Evolutionary conservation across 2,329 filamentous ascomycete genomes (phyloP).

Genomic region (Plenodomus lindquistii): DNA sequence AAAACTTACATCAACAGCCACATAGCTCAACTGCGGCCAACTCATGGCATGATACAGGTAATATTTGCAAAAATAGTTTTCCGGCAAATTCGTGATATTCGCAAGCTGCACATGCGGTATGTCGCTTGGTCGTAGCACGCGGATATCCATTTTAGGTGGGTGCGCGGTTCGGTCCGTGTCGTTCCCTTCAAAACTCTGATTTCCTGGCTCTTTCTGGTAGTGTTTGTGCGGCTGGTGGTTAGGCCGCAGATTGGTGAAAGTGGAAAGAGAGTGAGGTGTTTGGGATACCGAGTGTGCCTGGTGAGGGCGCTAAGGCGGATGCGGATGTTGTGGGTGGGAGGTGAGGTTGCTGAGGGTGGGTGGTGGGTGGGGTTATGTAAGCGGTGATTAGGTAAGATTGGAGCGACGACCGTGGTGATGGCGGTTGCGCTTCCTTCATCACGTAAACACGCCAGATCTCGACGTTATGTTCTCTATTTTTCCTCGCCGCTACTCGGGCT

Average conservation of each 20-base stretch:
- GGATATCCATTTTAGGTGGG: constrained; percentile 74
- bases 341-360: constrained; percentile 4
- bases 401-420: no score
- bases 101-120: constrained; percentile 94
- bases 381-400: constrained; percentile 11
- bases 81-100: constrained; percentile 97
- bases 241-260: background rate
- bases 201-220: background rate
- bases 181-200: background rate
- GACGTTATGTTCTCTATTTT: no score
- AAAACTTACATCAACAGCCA: constrained; percentile 75
- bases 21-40: constrained; percentile 96
- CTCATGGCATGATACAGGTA: constrained; percentile 98
- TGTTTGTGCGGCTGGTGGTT: background rate
- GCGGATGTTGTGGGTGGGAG: background rate
- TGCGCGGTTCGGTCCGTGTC: constrained; percentile 2
- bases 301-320: constrained; percentile 5
- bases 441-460: no score
- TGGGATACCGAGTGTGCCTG: background rate
- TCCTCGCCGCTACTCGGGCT: no score
- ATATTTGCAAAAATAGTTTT: constrained; percentile 99
- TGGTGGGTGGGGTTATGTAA: constrained; percentile 16
- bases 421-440: no score
- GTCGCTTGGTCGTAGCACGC: constrained; percentile 79
- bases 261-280: background rate